Conservation (phyloP, 495 filamentous ascomycete genomes). For the Usnea hakonensis region DNA sequence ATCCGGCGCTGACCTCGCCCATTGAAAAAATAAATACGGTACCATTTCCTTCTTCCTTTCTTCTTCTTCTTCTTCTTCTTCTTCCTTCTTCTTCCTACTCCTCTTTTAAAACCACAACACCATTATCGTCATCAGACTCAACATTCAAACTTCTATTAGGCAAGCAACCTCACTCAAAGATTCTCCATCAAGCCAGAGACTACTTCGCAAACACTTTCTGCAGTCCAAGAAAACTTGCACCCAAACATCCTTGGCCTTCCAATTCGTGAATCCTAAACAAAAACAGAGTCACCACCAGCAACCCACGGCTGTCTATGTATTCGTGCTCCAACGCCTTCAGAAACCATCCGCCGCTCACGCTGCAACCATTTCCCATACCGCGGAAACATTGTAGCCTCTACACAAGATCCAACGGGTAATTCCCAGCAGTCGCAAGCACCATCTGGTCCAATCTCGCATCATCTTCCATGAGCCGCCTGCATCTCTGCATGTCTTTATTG, state of each 20-base stretch:
- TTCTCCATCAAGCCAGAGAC: not conserved
- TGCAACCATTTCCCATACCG: conserved; percentile 87
- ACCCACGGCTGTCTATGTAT: conserved; percentile 64
- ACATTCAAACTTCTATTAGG: not conserved
- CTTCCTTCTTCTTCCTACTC: not conserved
- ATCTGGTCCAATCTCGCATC: conserved; percentile 36
- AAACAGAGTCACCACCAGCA: conserved; percentile 10
- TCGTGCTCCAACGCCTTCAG: conserved; percentile 66
- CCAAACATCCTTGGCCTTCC: not conserved
- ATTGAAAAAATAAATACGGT: too few species aligned
- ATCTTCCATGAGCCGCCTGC: conserved; percentile 23
- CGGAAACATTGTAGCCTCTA: conserved; percentile 80
- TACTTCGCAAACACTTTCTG: not conserved
- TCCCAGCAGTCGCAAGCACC: conserved; percentile 25
- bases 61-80: not conserved
- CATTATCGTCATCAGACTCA: conserved; percentile 3
- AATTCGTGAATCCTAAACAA: conserved; percentile 1
- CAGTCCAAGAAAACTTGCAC: conserved; percentile 5
- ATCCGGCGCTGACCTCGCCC: not conserved
- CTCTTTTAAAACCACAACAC: conserved; percentile 1
- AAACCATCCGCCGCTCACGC: conserved; percentile 83
- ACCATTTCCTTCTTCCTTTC: not conserved
- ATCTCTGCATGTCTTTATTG: conserved; percentile 43
- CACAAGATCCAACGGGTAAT: conserved; percentile 81
- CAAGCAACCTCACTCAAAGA: not conserved